Percentiles rank a stretch among this genome's conserved stretches.
Conservation (phyloP, 495 filamentous ascomycete species). For the Chaetomium fimeti region DNA sequence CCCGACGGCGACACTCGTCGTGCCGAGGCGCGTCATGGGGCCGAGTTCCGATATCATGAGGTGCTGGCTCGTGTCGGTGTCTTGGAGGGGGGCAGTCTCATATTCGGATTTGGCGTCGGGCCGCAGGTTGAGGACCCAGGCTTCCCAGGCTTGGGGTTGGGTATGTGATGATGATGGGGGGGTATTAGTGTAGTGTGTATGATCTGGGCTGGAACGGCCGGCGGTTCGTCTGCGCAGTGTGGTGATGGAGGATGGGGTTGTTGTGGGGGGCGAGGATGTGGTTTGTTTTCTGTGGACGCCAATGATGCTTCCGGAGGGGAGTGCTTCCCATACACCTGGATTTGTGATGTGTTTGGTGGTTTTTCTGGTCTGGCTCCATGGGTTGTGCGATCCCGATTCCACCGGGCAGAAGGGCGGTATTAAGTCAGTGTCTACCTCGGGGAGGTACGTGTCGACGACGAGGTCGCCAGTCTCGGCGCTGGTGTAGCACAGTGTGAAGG, state of each 20-base stretch:
- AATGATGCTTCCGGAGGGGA: conserved; percentile 49
- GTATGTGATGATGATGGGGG: conserved; percentile 35
- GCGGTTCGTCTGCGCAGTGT: background rate
- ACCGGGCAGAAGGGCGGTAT: conserved; percentile 41
- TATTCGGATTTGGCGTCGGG: conserved; percentile 38
- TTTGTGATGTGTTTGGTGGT: conserved; percentile 42
- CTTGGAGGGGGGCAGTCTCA: conserved; percentile 41
- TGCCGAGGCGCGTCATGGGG: conserved; percentile 58
- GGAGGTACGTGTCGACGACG: conserved; percentile 57
- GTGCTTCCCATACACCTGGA: conserved; percentile 50
- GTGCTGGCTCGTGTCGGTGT: conserved; percentile 35
- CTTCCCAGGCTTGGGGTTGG: conserved; percentile 52
- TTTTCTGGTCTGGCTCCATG: conserved; percentile 45
- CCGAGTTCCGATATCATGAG: conserved; percentile 61
- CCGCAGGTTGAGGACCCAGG: conserved; percentile 57
- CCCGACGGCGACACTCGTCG: conserved; percentile 59
- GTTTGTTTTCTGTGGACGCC: conserved; percentile 42
- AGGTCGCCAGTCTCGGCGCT: conserved; percentile 52
- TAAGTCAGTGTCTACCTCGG: conserved; percentile 43
- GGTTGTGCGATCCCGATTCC: conserved; percentile 27
- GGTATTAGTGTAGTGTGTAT: background rate
- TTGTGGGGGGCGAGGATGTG: conserved; percentile 15
- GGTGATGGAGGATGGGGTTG: background rate
- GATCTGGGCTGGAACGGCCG: background rate
- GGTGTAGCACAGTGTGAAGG: conserved; percentile 55